Evolutionary conservation across 176 grass and related monocot species (phyloP), one percentile per base, ranked within the genome.

Genomic region (Poa pratensis): DNA sequence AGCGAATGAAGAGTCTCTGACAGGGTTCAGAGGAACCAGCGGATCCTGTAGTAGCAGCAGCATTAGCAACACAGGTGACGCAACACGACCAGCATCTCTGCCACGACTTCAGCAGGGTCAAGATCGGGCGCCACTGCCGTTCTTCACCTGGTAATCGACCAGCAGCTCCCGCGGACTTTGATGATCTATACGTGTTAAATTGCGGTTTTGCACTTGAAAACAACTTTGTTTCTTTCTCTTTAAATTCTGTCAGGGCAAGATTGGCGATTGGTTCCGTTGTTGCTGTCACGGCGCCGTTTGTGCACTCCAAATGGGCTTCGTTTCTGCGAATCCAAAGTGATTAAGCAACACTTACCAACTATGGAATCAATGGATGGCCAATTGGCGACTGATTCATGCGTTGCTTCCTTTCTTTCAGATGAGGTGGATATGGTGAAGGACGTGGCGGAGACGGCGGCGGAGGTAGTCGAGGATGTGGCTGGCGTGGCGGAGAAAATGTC

Each of bases 381-480:
- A 18, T 66, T 34, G 28, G 18, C 20, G 3, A 70, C 9, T 2
- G 37, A 16, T 14, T 18, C 6, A 76, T 32, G 10, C 2, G 20
- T 32, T 46, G 1, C 12, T 42, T 43, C 0, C 40, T 6, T 26
- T 32, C 8, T 9, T 40, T 37, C n/a, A 97, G 94, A 85, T 37
- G 88, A 97, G 81, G 62, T 94, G 72, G 90, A 94, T 73, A 81
- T 62, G 71, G 87, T 54, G 14, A 84, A 84, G 49, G 89, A 90
- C 28, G 77, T 51, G 5, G 67, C 83, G 7, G 92, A 94, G 66
- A 87, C 32, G 2, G 80, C 80, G 13, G 89, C 89, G 6, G 89
- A 93, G 62, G 71, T 79, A 1, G 76, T 93, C 39, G 95, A 97
- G 81, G 87, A 88, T 22, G 80, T 86, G 4, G 92, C 92, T 4